Base-by-base conservation (phyloP, 345 rosid genomes). In the Arabis alpina region DNA sequence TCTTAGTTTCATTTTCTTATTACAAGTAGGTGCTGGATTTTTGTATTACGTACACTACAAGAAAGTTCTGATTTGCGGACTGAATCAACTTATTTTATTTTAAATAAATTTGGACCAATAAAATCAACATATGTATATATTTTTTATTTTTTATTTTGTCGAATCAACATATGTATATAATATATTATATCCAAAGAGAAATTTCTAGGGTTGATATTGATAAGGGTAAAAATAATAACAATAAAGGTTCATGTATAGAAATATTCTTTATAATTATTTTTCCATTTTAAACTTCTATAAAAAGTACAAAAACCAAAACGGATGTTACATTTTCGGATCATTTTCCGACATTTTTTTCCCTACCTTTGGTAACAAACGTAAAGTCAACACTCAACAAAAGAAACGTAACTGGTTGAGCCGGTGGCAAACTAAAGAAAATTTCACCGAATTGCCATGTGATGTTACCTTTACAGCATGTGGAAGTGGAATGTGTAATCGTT, bases 401-500 rank as follows among this genome's bases (percentile, higher is more conserved):
- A 6, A 40, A 5, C 1, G 27, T 25, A 37, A 52, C 42, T 7
- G 63, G 72, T 44, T 54, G 43, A 43, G 43, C 71, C 62, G 44
- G 53, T 43, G 16, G 62, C 30, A 54, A 51, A 32, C 28, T 39
- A 67, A 42, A 12, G 30, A 67, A 32, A 54, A 54, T 39, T 67
- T 67, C n/a, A 54, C 71, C 54, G 54, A 54, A 53, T 67, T 23
- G 62, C 71, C 71, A 54, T 54, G 64, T 56, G 55, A 32, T 45
- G 56, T 27, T 67, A 43, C 62, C 43, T 53, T 67, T 16, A 16
- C 34, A 27, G 30, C 61, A 66, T 66, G 61, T 66, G 58, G 25
- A 50, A 36, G 51, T 25, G 56, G 52, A 66, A 53, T 53, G 6
- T 66, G 52, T 43, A 30, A 67, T 44, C 23, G 43, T 44, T 43